These are phyloP conservation scores for Pharnaceum exiguum DNA, from an alignment of 148 eudicot species.

Conservation along the genomic window DNA sequence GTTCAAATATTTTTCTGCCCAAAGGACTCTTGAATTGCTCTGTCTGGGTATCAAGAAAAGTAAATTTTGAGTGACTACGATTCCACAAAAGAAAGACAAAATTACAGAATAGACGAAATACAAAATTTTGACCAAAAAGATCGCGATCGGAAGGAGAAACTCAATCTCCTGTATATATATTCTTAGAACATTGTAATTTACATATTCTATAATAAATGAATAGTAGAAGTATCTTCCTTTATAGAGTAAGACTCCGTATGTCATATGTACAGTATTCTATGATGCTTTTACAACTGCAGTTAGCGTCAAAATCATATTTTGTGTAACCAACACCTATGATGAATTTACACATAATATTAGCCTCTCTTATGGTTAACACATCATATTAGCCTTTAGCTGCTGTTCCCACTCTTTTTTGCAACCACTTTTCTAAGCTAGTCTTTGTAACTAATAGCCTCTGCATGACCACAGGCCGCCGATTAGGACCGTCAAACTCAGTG, in stretches of 20 bases:
- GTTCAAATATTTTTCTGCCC: too few relatives aligned
- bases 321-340: too few relatives aligned
- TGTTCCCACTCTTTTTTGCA: slow-evolving; percentile 33
- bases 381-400: background rate
- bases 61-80: too few relatives aligned
- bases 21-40: too few relatives aligned
- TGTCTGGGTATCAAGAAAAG: too few relatives aligned
- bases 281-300: background rate
- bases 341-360: background rate
- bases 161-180: background rate
- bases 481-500: slow-evolving; percentile 22
- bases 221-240: slow-evolving; percentile 12
- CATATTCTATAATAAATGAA: too few relatives aligned
- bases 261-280: background rate
- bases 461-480: slow-evolving; percentile 66
- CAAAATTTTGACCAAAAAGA: too few relatives aligned
- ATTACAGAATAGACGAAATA: too few relatives aligned
- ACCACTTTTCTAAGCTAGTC: slow-evolving; percentile 59
- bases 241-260: background rate
- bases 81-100: too few relatives aligned
- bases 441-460: slow-evolving; percentile 56
- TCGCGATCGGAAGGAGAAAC: too few relatives aligned
- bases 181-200: slow-evolving; percentile 4
- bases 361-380: background rate
- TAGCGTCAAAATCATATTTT: slow-evolving; percentile 1